Conservation (phyloP, 176 grass and related monocot genomes). For the Cenchrus americanus region DNA sequence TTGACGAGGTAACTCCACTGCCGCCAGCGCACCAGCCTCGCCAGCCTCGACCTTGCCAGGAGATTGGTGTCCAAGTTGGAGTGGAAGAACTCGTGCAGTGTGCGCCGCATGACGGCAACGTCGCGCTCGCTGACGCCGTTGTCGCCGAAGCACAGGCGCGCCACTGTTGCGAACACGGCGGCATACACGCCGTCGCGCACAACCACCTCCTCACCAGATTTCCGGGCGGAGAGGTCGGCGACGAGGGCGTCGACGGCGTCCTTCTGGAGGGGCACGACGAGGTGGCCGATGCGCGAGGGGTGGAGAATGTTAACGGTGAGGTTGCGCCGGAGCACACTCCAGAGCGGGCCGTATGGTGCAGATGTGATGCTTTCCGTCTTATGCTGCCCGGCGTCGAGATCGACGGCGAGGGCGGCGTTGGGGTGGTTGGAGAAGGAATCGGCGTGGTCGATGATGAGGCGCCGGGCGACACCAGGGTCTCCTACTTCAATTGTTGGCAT, state of each 20-base stretch:
- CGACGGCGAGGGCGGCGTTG: accelerated
- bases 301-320: not conserved
- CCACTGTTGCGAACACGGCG: not conserved
- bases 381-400: not conserved
- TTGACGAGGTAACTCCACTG: not conserved
- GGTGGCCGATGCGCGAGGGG: not conserved
- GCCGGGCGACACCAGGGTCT: not conserved
- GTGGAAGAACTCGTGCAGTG: not conserved
- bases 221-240: not conserved
- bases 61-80: not conserved
- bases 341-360: not conserved
- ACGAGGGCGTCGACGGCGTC: not conserved
- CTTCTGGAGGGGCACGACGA: not conserved
- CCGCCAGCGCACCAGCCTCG: not conserved
- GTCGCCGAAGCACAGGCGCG: not conserved
- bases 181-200: not conserved
- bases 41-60: not conserved
- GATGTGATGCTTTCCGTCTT: not conserved
- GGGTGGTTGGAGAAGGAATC: not conserved
- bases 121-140: not conserved
- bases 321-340: not conserved
- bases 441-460: not conserved
- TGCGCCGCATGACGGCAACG: not conserved
- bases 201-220: not conserved
- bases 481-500: not conserved